Percentiles rank a stretch among this genome's conserved stretches.
Conservation (phyloP, 257 asterid genomes). For the Solanum chaucha region DNA sequence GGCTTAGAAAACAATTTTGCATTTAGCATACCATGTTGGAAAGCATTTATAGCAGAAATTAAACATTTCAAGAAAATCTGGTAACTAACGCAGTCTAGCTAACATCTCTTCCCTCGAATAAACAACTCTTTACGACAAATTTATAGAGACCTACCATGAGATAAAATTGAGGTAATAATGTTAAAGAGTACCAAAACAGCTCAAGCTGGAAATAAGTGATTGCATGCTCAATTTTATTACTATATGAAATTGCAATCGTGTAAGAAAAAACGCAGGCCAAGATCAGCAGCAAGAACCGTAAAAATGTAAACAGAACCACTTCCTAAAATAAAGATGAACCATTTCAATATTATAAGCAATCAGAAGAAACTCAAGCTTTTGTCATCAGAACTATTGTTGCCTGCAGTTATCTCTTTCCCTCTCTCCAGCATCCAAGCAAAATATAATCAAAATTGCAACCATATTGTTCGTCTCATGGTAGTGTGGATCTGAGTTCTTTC, state of each 20-base stretch:
- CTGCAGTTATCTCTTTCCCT: not conserved
- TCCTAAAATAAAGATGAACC: not conserved
- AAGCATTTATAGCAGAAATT: not conserved
- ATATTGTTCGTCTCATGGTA: slow-evolving; percentile 42
- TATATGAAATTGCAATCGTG: not conserved
- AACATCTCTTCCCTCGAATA: not conserved
- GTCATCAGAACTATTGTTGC: not conserved
- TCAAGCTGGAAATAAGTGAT: not conserved
- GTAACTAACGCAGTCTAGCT: not conserved
- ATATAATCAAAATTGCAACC: not conserved
- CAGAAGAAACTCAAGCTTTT: not conserved
- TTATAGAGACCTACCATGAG: not conserved
- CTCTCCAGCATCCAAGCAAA: not conserved
- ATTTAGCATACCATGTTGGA: not conserved
- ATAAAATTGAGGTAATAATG: not conserved
- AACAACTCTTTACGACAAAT: not conserved
- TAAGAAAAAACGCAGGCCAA: not conserved
- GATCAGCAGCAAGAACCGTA: not conserved
- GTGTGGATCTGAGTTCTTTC: slow-evolving; percentile 60
- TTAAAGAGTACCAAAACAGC: not conserved
- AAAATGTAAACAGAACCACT: not conserved
- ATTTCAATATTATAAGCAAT: not conserved
- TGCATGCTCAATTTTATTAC: not conserved
- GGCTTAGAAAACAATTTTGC: not conserved
- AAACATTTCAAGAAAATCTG: not conserved